These are phyloP conservation scores for Microsporum ferrugineum DNA, from an alignment of 2,329 filamentous ascomycete species.

Conservation along the genomic window DNA sequence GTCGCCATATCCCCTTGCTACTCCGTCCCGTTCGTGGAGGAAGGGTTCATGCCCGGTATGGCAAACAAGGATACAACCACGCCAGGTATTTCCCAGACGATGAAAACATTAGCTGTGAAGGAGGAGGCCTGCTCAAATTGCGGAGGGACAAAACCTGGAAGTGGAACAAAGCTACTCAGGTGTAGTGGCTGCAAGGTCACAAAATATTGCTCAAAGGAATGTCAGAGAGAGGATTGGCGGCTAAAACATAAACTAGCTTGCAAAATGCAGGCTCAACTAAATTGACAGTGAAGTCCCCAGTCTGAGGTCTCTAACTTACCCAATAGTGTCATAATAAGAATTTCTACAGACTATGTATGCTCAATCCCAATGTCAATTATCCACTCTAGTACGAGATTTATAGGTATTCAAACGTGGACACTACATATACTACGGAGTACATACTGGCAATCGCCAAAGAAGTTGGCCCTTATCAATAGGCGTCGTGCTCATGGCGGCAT, in stretches of 20 bases:
- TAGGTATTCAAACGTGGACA: background rate
- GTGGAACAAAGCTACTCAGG: background rate
- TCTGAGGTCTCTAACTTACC: background rate
- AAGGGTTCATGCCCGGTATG: background rate
- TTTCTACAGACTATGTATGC: too few species aligned
- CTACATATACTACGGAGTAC: background rate
- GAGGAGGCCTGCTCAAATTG: conserved; percentile 5
- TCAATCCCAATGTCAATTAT: too few species aligned
- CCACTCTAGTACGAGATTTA: too few species aligned
- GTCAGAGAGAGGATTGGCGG: conserved; percentile 6
- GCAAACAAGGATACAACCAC: background rate
- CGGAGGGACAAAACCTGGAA: background rate
- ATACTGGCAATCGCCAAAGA: background rate
- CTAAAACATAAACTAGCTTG: conserved; percentile 2
- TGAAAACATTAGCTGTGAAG: background rate
- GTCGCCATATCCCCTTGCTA: conserved; percentile 25
- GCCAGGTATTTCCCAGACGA: background rate
- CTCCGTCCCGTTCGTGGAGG: conserved; percentile 22
- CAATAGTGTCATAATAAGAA: background rate
- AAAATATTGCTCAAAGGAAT: conserved; percentile 8
- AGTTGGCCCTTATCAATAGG: background rate
- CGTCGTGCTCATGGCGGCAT: background rate
- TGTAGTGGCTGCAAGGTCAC: conserved; percentile 7
- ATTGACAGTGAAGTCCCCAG: background rate
- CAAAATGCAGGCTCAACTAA: background rate